Evolutionary conservation across 1,284 basidiomycete species (phyloP).

Genomic region (Paramarasmius palmivorus): DNA sequence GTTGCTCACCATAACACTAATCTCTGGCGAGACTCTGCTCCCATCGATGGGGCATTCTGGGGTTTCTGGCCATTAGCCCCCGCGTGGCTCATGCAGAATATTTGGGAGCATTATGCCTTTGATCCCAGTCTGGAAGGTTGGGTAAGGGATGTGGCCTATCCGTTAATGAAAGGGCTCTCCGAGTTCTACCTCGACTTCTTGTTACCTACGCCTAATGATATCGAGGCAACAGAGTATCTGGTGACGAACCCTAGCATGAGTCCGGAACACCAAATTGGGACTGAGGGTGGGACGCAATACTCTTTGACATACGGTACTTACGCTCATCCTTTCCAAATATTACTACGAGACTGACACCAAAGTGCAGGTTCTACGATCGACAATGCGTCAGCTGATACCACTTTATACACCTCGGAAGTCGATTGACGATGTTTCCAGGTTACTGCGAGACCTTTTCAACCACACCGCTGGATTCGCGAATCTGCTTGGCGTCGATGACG

Average conservation of each 20-base stretch:
- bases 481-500: constrained; percentile 17
- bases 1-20: constrained; percentile 13
- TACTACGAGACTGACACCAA: neutral
- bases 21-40: constrained; percentile 11
- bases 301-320: constrained; percentile 17
- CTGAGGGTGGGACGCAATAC: constrained; percentile 15
- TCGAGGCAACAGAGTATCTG: constrained; percentile 15
- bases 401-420: neutral
- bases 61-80: constrained; percentile 22
- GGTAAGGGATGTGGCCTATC: constrained; percentile 18
- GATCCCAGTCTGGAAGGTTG: constrained; percentile 17
- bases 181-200: constrained; percentile 21
- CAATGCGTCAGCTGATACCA: constrained; percentile 13
- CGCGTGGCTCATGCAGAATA: constrained; percentile 19
- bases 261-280: constrained; percentile 18
- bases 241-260: constrained; percentile 23
- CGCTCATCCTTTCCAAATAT: neutral
- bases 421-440: neutral
- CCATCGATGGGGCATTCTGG: constrained; percentile 21
- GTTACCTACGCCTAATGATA: constrained; percentile 12
- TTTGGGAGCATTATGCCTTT: constrained; percentile 20
- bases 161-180: constrained; percentile 19
- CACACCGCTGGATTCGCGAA: constrained; percentile 17
- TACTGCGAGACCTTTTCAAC: constrained; percentile 20
- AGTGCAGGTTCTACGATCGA: constrained; percentile 19